A percentile compares a stretch with the other conserved stretches of the same genome.
Evolutionary conservation across 768 basidiomycete genomes (phyloP).

Genomic region (Podaxis sp.): DNA sequence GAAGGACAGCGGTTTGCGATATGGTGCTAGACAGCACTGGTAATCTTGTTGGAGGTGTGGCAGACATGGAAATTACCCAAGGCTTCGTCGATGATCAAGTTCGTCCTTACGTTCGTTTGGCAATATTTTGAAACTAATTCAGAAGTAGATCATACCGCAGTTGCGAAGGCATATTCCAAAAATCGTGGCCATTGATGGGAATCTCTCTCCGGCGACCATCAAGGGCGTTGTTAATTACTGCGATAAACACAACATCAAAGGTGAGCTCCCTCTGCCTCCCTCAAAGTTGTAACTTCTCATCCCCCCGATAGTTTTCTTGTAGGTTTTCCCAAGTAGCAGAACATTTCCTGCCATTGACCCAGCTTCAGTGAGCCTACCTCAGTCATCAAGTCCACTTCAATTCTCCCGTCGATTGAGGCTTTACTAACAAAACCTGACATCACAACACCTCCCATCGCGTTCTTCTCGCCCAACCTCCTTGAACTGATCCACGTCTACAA

Average conservation of each 20-base stretch:
- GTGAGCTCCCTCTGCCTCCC: slow-evolving; percentile 37
- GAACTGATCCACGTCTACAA: slow-evolving; percentile 69
- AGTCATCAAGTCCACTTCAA: slow-evolving; percentile 67
- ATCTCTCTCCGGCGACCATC: slow-evolving; percentile 58
- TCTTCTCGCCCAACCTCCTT: slow-evolving; percentile 80
- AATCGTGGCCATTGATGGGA: slow-evolving; percentile 76
- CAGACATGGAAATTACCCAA: slow-evolving; percentile 82
- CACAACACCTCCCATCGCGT: slow-evolving; percentile 52
- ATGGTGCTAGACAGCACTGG: slow-evolving; percentile 76
- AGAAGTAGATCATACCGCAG: slow-evolving; percentile 48
- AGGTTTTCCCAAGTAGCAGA: slow-evolving; percentile 24
- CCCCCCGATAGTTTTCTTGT: slow-evolving; percentile 68
- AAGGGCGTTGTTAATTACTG: slow-evolving; percentile 51
- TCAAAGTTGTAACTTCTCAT: slow-evolving; percentile 8
- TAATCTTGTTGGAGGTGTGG: slow-evolving; percentile 78
- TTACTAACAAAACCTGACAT: slow-evolving; percentile 25
- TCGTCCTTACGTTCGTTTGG: neutral
- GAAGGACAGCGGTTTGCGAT: slow-evolving; percentile 80
- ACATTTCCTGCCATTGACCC: slow-evolving; percentile 11
- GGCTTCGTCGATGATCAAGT: slow-evolving; percentile 46
- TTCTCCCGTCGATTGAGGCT: slow-evolving; percentile 61
- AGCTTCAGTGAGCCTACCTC: slow-evolving; percentile 88
- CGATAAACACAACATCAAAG: slow-evolving; percentile 40
- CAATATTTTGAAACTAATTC: neutral
- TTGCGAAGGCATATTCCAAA: slow-evolving; percentile 48